phyloP scores from a whole-genome alignment of 176 grass and related monocot genomes.

The Lolium rigidum region DNA sequence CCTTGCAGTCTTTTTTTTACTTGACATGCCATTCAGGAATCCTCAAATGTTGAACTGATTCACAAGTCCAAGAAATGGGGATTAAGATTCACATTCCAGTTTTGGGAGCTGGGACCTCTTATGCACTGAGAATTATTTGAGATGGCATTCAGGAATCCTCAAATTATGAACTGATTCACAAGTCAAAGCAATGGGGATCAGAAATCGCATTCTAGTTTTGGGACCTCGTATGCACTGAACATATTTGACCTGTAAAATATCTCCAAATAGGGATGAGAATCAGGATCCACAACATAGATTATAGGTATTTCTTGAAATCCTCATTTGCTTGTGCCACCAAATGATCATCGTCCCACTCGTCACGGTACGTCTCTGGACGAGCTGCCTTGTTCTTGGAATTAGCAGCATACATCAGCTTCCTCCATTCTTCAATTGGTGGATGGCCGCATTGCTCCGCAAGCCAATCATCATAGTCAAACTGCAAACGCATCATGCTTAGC shows the following conservation, averaged over 20 bases:
- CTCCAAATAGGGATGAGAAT: not conserved
- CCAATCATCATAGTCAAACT: slow-evolving; percentile 94
- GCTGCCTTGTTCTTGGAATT: slow-evolving; percentile 38
- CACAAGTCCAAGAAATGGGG: not conserved
- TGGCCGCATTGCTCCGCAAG: slow-evolving; percentile 61
- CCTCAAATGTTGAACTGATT: not conserved
- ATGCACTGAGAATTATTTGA: no score
- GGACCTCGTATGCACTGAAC: not conserved
- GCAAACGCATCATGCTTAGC: slow-evolving; percentile 6
- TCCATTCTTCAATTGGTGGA: slow-evolving; percentile 74
- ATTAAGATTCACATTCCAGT: not conserved
- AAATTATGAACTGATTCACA: not conserved
- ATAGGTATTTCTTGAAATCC: slow-evolving; percentile 63
- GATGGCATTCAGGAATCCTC: not conserved
- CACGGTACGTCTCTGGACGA: slow-evolving; percentile 63
- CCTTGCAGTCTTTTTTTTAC: not conserved
- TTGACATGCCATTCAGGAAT: not conserved
- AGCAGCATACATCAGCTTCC: slow-evolving; percentile 63
- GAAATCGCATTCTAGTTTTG: not conserved
- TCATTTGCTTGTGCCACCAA: slow-evolving; percentile 58
- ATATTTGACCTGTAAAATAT: not conserved
- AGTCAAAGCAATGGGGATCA: not conserved
- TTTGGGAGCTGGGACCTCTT: no score
- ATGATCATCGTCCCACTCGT: slow-evolving; percentile 83
- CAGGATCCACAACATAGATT: not conserved